These are phyloP conservation scores for Picochlorum sp. DNA, from an alignment of 139 green algal genomes.

Conservation along the genomic window DNA sequence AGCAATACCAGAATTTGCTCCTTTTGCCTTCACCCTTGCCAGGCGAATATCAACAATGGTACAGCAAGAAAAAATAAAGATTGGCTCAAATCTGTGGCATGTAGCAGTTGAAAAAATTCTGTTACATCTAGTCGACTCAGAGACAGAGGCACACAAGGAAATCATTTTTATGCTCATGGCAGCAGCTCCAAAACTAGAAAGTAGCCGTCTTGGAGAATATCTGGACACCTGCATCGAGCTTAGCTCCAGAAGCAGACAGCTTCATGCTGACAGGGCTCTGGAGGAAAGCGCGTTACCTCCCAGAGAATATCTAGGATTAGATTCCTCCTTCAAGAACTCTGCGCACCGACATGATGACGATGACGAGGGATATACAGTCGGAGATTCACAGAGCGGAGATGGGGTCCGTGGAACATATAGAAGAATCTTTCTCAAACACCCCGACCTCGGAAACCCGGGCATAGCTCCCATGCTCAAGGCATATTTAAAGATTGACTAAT, in stretches of 20 bases:
- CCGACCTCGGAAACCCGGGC: slow-evolving; percentile 14
- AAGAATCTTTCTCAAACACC: slow-evolving; percentile 17
- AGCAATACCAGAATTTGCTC: slow-evolving; percentile 37
- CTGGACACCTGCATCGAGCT: slow-evolving; percentile 30
- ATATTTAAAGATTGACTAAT: too few species aligned
- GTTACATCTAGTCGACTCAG: slow-evolving; percentile 39
- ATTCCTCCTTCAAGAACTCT: too few species aligned
- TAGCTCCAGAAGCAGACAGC: slow-evolving; percentile 1
- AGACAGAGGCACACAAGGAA: slow-evolving; percentile 61
- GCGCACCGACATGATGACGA: neutral
- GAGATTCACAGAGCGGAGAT: slow-evolving; percentile 6
- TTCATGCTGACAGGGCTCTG: neutral
- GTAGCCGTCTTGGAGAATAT: slow-evolving; percentile 28
- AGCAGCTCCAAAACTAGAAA: slow-evolving; percentile 25
- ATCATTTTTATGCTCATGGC: slow-evolving; percentile 58
- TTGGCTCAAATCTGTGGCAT: slow-evolving; percentile 28
- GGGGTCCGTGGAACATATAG: slow-evolving; percentile 26
- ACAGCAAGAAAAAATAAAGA: neutral
- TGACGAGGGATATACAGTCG: neutral
- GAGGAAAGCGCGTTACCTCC: neutral
- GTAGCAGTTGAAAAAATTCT: slow-evolving; percentile 47
- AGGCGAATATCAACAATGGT: slow-evolving; percentile 11
- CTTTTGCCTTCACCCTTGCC: slow-evolving; percentile 48
- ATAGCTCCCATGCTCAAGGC: slow-evolving; percentile 34
- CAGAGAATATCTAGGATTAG: neutral